Base-by-base conservation (phyloP, 192 early-diverging fungal species). In the Coemansia sp. region DNA sequence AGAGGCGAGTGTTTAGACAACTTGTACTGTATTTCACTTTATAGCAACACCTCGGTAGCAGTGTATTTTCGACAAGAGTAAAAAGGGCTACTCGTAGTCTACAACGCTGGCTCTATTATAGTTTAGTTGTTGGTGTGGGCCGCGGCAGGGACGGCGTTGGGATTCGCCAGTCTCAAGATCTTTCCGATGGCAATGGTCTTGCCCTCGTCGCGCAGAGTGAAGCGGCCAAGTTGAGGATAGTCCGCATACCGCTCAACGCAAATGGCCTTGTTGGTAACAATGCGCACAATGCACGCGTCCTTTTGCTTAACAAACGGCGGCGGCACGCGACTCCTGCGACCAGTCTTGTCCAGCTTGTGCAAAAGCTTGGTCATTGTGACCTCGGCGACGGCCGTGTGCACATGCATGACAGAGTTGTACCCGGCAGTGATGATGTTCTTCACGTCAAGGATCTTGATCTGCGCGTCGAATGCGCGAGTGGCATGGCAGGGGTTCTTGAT, bases 141-240 rank as follows among this genome's bases (percentile, higher is more conserved):
- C 33, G 68, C 15, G n/a, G 62, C 58, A 3, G 62, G 53, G 19
- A 43, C 59, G 37, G 58, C 26, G 26, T 39, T 43, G 26, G 55
- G 35, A 26, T 58, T 52, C 9, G 88, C 62, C 15, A 98, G 75
- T 84, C 93, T 94, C 48, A 88, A 87, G 43, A 99, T 82, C 76
- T 94, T 94, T 60, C 97, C 97, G 56, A 99, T 90, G 32, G 95
- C 97, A 70, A 85, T 78, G 12, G 80, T 82, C 63, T 83, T 85
- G 62, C 93, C 94, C 84, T 99, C 95, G 67, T 97, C 95, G 64
- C 97, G 90, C 24, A 99, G 83, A n/a, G 95, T 99, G 80, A 99
- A 98, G 46, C 97, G 87, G 37, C 97, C 97, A 9, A 99, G 76
- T 67, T 95, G 94, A 39, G 91, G 88, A 56, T 91, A 88, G 21